Percentiles rank a stretch among this genome's conserved stretches.
phyloP scores from a whole-genome alignment of 257 asterid genomes.

The Primulina eburnea region DNA sequence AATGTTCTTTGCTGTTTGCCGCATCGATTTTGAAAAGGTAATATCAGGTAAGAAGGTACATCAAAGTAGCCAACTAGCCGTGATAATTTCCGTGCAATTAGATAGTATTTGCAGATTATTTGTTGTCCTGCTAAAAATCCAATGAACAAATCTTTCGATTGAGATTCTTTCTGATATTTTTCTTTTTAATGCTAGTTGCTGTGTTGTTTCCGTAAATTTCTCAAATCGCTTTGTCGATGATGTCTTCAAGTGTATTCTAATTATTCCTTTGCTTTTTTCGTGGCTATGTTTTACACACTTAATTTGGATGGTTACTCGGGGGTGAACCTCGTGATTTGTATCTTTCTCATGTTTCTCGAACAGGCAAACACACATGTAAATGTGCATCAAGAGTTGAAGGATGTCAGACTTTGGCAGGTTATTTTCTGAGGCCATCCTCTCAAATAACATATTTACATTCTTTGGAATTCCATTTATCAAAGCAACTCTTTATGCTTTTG shows the following conservation, averaged over 20 bases:
- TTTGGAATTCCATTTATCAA: slow-evolving; percentile 17
- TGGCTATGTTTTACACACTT: neutral
- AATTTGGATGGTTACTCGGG: neutral
- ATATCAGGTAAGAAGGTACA: neutral
- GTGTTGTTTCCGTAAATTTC: neutral
- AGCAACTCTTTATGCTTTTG: slow-evolving; percentile 23
- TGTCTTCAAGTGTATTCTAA: neutral
- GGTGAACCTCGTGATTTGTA: neutral
- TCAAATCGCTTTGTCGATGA: neutral
- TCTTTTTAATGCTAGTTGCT: neutral
- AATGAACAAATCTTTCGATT: neutral
- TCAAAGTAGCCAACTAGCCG: neutral
- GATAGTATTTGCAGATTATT: neutral
- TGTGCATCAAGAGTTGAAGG: slow-evolving; percentile 83
- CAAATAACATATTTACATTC: slow-evolving; percentile 17
- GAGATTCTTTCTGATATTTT: neutral
- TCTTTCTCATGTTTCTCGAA: neutral
- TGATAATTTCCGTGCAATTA: neutral
- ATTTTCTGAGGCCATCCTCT: slow-evolving; percentile 19
- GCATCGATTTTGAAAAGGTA: neutral
- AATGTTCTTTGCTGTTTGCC: too few species aligned
- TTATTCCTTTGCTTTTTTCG: too few species aligned
- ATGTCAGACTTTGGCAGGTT: slow-evolving; percentile 99
- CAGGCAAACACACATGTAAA: slow-evolving; percentile 96
- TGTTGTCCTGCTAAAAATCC: neutral